A percentile compares a stretch with the other conserved stretches of the same genome.
Conservation (phyloP, 495 filamentous ascomycete species). For the Bathelium albidoporum region DNA sequence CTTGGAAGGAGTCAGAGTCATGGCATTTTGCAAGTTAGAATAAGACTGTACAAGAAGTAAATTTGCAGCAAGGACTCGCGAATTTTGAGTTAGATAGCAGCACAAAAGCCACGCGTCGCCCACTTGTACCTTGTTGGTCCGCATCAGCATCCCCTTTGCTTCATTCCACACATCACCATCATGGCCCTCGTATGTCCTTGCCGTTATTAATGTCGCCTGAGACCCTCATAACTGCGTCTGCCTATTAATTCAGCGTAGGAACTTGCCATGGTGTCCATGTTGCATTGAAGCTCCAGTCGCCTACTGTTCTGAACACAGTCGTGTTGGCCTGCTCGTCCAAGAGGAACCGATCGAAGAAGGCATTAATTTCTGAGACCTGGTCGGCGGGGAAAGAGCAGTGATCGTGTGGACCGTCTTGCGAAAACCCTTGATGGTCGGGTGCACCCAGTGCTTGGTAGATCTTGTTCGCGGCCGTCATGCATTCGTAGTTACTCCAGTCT, state of each 20-base stretch:
- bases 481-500: conserved; percentile 14
- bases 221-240: too few relatives aligned
- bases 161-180: too few relatives aligned
- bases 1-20: too few relatives aligned
- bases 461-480: conserved; percentile 15
- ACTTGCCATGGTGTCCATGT: conserved; percentile 14
- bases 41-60: too few relatives aligned
- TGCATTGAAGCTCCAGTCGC: conserved; percentile 13
- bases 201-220: too few relatives aligned
- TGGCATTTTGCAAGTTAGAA: too few relatives aligned
- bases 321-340: conserved; percentile 9
- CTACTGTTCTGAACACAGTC: conserved; percentile 11
- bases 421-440: conserved; percentile 10
- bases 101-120: too few relatives aligned
- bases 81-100: too few relatives aligned
- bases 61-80: too few relatives aligned
- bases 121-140: too few relatives aligned
- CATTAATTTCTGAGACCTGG: conserved; percentile 12
- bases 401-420: conserved; percentile 15
- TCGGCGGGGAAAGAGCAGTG: conserved; percentile 15
- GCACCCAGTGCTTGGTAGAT: conserved; percentile 13
- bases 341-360: conserved; percentile 12
- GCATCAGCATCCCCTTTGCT: too few relatives aligned
- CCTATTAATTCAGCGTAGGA: background rate
- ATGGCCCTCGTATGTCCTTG: too few relatives aligned